Evolutionary conservation across 1,284 basidiomycete species (phyloP), one percentile per base, ranked within the genome.

Genomic region (Moesziomyces sp.): DNA sequence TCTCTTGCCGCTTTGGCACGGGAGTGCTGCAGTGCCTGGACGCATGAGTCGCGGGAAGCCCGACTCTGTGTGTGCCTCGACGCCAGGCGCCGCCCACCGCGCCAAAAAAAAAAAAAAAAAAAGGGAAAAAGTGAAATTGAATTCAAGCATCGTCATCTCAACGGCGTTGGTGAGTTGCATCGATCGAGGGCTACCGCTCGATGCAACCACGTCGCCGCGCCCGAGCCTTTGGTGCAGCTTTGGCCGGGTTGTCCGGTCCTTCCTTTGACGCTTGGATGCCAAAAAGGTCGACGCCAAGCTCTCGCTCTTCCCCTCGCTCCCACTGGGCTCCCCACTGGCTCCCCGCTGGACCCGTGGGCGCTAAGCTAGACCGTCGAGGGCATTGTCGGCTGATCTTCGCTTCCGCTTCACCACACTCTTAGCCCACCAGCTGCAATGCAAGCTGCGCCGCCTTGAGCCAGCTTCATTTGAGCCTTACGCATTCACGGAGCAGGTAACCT

Each of bases 81-180:
- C 19, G 54, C 33, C 23, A 28, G 26, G 1, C 26, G 26, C 26
- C 26, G 26, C 26, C 26, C 26, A 28, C 26, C 26, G 26, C 16
- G 26, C 9, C 26, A 26, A 46, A 23, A 26, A 26, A 28, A 13
- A 46, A 46, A 46, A 28, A 46, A 46, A 16, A 46, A 45, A 52
- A 46, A 45, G 45, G 28, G 26, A n/a, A 26, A 44, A 45, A 52
- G 19, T 21, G 30, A 24, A 43, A 6, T 30, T 30, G 14, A 33
- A 52, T 21, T 26, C 28, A 52, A 52, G 19, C 24, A 51, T 45
- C 51, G 51, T 45, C 42, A 52, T 52, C 26, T 11, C 11, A 18
- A 13, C 38, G 45, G 46, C 45, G 26, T 52, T 46, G 14, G 52
- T 11, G 21, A 16, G 52, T 44, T 53, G 52, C 52, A 46, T 53